Base-by-base conservation (phyloP, 1,284 basidiomycete genomes). In the Puccinia polysora region DNA sequence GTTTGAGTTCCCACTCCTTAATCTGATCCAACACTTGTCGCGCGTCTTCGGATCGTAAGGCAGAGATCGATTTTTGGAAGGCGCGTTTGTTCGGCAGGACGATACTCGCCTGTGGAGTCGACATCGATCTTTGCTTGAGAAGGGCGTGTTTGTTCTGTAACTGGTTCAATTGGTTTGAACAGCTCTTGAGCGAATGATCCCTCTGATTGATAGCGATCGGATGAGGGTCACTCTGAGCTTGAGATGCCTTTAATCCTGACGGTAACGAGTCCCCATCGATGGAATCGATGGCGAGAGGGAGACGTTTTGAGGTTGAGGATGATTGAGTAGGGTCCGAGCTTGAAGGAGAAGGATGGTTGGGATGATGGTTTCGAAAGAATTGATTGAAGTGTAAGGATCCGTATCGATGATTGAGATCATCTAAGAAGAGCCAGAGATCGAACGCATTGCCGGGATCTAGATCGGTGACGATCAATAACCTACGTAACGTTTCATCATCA, bases 1-100 rank as follows among this genome's bases (percentile, higher is more conserved):
- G 43, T 20, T 63, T 18, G 12, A 62, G 34, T 18, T 71, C 68
- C 68, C 68, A 71, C 6, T 53, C 40, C 20, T 62, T 59, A 34
- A 58, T 47, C 49, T 53, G 25, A 0, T 25, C 2, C 38, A 18
- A 10, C 4, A 62, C 32, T n/a, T 36, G 15, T 14, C 49, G 18
- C 1, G 53, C 30, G 4, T 52, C 34, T 28, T 62, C 59, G 8
- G 68, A 43, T 28, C 28, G 40, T n/a, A 62, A 12, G 12, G 32
- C 8, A 20, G 68, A 30, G 34, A 60, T 52, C 7, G 34, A 7
- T n/a, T 59, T 38, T 14, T 59, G 56, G 15, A 59, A 23, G 36
- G 56, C 56, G 18, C 43, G 32, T 25, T 40, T 59, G 36, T 34
- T 59, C 36, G 10, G 56, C 2, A 38, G 6, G 56, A 38, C n/a